Base-by-base conservation (phyloP, 2,329 filamentous ascomycete genomes). In the Leptographium galeiforme region DNA sequence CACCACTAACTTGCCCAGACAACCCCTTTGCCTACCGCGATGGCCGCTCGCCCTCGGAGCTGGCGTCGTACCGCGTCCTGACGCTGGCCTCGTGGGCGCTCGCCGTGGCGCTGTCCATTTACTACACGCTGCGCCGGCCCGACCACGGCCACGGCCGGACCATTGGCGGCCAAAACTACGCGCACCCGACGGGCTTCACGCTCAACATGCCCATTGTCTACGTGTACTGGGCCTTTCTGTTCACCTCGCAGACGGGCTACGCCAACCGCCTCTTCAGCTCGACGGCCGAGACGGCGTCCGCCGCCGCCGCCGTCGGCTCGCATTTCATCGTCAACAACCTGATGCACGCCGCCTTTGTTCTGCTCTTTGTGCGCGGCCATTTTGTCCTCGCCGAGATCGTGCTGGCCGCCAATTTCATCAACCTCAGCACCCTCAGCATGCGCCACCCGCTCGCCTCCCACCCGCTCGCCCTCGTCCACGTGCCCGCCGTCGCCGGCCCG, bases 321-420 rank as follows among this genome's bases (percentile, higher is more conserved):
- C 87, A 95, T 72, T 95, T 91, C 68, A 89, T 94, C 66, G 65
- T 85, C 61, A 86, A 89, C 75, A 95, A 95, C 68, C 71, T 95
- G 44, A 76, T 95, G 56, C 80, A 89, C 67, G 85, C 90, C 60
- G 81, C 78, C 60, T 95, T 89, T 67, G 78, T 94, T 61, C 81
- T 90, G 72, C 79, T 95, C 57, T 95, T 91, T 73, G 84, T 87
- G 52, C 81, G 84, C 61, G 79, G 75, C 49, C 77, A 85, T 67
- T 93, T 90, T 70, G 76, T 79, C 72, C 81, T 82, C 68, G 82
- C 87, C 11, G 85, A 91, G 71, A 56, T 94, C 48, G 75, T 95
- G 50, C 70, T 94, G 56, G 70, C 89, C 58, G 66, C 87, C 72
- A 93, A 95, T 72, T 87, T 93, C 66, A 72, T 88, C 73, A 94